Base-by-base conservation (phyloP, 2,329 filamentous ascomycete species). In the Lasiodiplodia gonubiensis region DNA sequence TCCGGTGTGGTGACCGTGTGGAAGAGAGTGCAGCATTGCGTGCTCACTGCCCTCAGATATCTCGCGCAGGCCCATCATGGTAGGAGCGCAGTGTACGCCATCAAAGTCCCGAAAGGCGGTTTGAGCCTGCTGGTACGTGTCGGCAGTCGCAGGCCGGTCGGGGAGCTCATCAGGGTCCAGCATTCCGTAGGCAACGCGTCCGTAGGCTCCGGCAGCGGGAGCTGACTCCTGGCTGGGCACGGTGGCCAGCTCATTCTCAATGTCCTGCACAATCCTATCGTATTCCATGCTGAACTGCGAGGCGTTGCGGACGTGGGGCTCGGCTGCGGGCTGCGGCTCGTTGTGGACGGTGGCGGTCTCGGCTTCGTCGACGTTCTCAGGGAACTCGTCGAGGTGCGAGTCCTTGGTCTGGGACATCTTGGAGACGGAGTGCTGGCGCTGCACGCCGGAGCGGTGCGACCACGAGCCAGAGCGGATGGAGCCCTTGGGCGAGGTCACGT, bases 71-170 rank as follows among this genome's bases (percentile, higher is more conserved):
- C 54, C 54, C 14, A 25, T 42, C 18, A 42, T 33, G 12, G 35
- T 84, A 4, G 89, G 86, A 33, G 87, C 85, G 75, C 89, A 92
- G 74, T 94, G 91, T 16, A 90, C 89, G 46, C 92, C 92, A 75
- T 95, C 92, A 74, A 95, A 95, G 75, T 94, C 91, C 51, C 88
- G 86, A 81, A 94, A 95, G 3, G 91, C 86, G 48, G 85, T 80
- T 69, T 88, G 82, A 21, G 87, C 87, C 74, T 91, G 88, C 37
- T 90, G 88, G 67, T 84, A 89, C 2, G 90, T 91, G 66, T 86
- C 85, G 11, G 86, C 81, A 3, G 86, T 87, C 11, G 78, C 77
- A 16, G 82, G 83, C 48, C 86, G 80, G 48, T 83, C 82, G 10
- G 77, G 76, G n/a, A 75, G 68, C 33, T 69, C 68, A 49, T 69